Evolutionary conservation across 306 rosid species (phyloP).

Genomic region (Erythrophleum fordii): DNA sequence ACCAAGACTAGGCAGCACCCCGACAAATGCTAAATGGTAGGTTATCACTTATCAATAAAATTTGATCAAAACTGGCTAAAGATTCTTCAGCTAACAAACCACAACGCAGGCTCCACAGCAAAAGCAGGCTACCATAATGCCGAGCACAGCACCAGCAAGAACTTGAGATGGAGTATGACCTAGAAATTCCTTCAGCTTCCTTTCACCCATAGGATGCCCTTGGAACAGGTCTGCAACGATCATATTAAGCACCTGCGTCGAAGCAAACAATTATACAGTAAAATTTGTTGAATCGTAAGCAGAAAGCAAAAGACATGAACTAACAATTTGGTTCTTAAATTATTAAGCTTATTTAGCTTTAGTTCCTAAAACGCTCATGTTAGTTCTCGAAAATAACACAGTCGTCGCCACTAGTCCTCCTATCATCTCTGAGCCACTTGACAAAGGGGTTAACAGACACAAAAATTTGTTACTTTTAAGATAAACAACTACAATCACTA

Average conservation of each 20-base stretch:
- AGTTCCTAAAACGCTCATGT: too few relatives aligned
- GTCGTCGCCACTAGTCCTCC: too few relatives aligned
- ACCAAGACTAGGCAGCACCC: constrained; percentile 12
- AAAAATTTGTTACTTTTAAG: too few relatives aligned
- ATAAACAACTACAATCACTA: too few relatives aligned
- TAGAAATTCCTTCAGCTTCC: constrained; percentile 89
- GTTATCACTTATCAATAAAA: constrained; percentile 7
- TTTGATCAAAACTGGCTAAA: constrained; percentile 33
- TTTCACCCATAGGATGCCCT: constrained; percentile 91
- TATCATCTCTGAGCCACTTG: too few relatives aligned
- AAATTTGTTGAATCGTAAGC: too few relatives aligned
- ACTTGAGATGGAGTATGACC: constrained; percentile 96
- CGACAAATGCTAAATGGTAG: constrained; percentile 1
- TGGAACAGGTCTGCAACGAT: constrained; percentile 84
- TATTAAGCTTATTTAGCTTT: too few relatives aligned
- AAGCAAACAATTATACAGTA: constrained; percentile 9
- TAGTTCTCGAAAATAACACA: background rate
- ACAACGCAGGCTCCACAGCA: constrained; percentile 67
- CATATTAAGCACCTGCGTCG: constrained; percentile 83
- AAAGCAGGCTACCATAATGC: constrained; percentile 67
- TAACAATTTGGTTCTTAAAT: too few relatives aligned
- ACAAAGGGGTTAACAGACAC: too few relatives aligned
- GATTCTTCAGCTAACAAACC: constrained; percentile 39
- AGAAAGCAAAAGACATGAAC: too few relatives aligned
- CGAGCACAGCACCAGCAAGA: constrained; percentile 83